Evolutionary conservation across 345 rosid species (phyloP), one percentile per base, ranked within the genome.

Genomic region (Cardamine chenopodiifolia): DNA sequence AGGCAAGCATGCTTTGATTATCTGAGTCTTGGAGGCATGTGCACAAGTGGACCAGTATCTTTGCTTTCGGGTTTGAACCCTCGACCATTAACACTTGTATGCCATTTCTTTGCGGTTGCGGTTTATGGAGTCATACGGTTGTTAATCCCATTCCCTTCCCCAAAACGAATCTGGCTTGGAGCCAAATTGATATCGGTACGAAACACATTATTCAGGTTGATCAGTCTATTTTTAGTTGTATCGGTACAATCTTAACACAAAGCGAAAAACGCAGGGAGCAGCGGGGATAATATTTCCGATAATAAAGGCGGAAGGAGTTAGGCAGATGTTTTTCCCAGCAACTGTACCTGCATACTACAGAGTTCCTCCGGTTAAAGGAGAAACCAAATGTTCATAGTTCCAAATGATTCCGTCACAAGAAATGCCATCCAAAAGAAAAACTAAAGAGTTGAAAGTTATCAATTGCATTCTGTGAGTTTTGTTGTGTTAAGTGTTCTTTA

Each of bases 21-120:
- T 72, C 69, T 83, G 9, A 69, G 84, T 26, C 86, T 82, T 1
- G 85, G 85, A 0, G 83, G 85, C 1, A 72, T 72, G 66, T 82
- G 79, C 72, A 78, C 86, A 39, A 75, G 63, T 6, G 86, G 86
- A 17, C 86, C 86, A 25, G 75, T 81, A 17, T 75, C 86, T 52
- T 68, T 83, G 78, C 86, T 83, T 19, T 83, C 86, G 6, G 86
- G 86, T 64, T 72, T 83, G 45, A 83, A 83, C 65, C 84, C 86
- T 57, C 55, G 82, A 11, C 83, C 80, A 4, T 50, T 71, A 65
- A 74, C 73, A 9, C 80, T 83, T 53, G 83, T 83, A 1, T 71
- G 80, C 34, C 86, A 83, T 75, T 83, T 83, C 71, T 80, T 83
- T 53, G 86, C 86, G 9, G 86, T 83, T 77, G 86, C 86, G 2